Conservation (phyloP, 768 basidiomycete species). For the Tricholoma matsutake region DNA sequence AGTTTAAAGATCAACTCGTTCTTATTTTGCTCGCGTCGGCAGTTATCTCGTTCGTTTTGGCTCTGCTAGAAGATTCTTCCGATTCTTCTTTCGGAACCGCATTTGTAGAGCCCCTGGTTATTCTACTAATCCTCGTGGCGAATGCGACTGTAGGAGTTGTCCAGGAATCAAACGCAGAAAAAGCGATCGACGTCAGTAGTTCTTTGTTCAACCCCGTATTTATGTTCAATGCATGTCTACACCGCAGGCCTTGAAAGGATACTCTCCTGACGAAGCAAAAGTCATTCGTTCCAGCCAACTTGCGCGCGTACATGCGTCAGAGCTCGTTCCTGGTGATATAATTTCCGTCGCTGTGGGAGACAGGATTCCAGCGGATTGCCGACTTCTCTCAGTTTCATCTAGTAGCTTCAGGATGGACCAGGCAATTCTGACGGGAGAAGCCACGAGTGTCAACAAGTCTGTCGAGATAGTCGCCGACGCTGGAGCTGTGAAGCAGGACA, state of each 20-base stretch:
- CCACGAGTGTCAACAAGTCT: slow-evolving; percentile 82
- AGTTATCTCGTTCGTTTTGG: slow-evolving; percentile 88
- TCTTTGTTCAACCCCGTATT: slow-evolving; percentile 4
- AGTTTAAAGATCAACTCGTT: slow-evolving; percentile 98
- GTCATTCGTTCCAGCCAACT: slow-evolving; percentile 74
- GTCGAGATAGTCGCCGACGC: slow-evolving; percentile 62
- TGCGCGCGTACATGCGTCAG: slow-evolving; percentile 75
- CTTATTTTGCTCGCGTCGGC: slow-evolving; percentile 95
- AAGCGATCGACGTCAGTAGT: slow-evolving; percentile 88
- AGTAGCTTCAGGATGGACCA: slow-evolving; percentile 95
- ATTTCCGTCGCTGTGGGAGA: slow-evolving; percentile 90
- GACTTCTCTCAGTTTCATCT: slow-evolving; percentile 84
- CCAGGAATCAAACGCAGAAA: slow-evolving; percentile 95
- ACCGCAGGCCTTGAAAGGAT: slow-evolving; percentile 87
- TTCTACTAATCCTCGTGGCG: slow-evolving; percentile 91
- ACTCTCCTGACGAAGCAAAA: slow-evolving; percentile 95
- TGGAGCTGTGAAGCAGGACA: slow-evolving; percentile 94
- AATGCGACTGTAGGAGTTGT: slow-evolving; percentile 98
- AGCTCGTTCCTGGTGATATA: slow-evolving; percentile 94
- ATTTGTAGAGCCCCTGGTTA: slow-evolving; percentile 94
- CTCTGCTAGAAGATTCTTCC: slow-evolving; percentile 77
- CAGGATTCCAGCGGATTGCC: slow-evolving; percentile 93
- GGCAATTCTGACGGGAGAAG: slow-evolving; percentile 95
- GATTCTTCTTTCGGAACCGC: slow-evolving; percentile 72
- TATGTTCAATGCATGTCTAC: slow-evolving; percentile 4